Conservation (phyloP, 2,329 filamentous ascomycete species). For the Fusarium abutilonis region DNA sequence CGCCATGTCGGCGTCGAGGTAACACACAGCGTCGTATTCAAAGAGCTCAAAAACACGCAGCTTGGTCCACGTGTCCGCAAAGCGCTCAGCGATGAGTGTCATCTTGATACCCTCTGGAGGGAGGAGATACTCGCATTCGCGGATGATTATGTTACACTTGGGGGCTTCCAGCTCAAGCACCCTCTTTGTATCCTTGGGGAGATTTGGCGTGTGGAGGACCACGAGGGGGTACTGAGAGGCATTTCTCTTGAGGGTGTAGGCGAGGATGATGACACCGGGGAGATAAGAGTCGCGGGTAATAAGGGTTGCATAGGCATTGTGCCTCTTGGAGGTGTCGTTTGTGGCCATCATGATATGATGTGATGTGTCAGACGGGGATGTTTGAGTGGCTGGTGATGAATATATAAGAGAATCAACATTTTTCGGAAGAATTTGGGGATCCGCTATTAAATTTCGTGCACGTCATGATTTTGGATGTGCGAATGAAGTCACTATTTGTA, state of each 20-base stretch:
- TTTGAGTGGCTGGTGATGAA: neutral
- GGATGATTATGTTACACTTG: constrained; percentile 27
- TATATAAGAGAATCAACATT: neutral
- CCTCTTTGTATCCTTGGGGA: constrained; percentile 7
- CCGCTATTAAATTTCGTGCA: constrained; percentile 12
- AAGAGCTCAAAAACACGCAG: constrained; percentile 35
- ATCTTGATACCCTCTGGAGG: constrained; percentile 27
- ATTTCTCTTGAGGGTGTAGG: constrained; percentile 32
- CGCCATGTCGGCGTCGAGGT: constrained; percentile 40
- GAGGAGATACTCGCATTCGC: constrained; percentile 27
- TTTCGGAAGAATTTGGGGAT: neutral
- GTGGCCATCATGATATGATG: constrained; percentile 5
- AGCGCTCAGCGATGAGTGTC: constrained; percentile 37
- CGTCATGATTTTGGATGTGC: constrained; percentile 17
- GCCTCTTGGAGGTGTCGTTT: neutral
- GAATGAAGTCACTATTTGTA: constrained; percentile 6
- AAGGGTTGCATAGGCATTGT: constrained; percentile 40
- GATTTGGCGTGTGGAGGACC: constrained; percentile 31
- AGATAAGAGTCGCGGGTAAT: constrained; percentile 39
- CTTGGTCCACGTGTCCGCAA: constrained; percentile 37
- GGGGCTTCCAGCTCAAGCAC: constrained; percentile 29
- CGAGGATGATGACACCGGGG: constrained; percentile 36
- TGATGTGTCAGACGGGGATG: neutral
- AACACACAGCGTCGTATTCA: constrained; percentile 37
- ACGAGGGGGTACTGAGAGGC: constrained; percentile 28